Conservation (phyloP, 208 protist species). For the Leptomonas seymouri region DNA sequence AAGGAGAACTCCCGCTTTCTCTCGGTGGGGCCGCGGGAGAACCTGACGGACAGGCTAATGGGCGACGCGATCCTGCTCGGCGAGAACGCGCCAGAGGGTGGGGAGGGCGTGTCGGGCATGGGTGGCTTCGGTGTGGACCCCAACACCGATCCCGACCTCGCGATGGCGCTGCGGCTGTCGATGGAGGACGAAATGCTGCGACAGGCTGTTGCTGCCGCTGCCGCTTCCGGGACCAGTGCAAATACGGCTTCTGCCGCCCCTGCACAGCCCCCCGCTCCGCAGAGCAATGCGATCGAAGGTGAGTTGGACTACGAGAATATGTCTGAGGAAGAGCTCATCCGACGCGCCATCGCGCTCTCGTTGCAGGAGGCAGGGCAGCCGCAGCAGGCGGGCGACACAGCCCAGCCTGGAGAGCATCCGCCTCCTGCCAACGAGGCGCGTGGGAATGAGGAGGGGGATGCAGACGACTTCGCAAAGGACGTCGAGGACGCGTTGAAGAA, state of each 20-base stretch:
- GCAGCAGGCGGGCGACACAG: neutral
- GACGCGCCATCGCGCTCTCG: conserved; percentile 76
- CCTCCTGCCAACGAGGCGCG: neutral
- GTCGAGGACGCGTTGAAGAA: conserved; percentile 46
- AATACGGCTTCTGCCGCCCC: neutral
- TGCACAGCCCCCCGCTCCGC: neutral
- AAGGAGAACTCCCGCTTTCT: conserved; percentile 90
- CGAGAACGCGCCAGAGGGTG: conserved; percentile 38
- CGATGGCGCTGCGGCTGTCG: conserved; percentile 95
- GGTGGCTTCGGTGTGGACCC: conserved; percentile 91
- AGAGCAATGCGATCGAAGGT: conserved; percentile 2
- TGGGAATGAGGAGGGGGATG: conserved; percentile 40
- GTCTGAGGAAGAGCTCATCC: conserved; percentile 89
- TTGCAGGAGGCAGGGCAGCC: conserved; percentile 53
- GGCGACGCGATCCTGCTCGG: conserved; percentile 88
- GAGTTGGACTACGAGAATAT: conserved; percentile 58
- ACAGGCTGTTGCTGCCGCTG: conserved; percentile 65
- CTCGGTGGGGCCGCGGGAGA: conserved; percentile 67
- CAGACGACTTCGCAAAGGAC: conserved; percentile 37
- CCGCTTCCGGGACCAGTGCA: conserved; percentile 2
- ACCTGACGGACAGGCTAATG: conserved; percentile 93
- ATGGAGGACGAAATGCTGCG: conserved; percentile 95
- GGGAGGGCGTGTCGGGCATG: conserved; percentile 14
- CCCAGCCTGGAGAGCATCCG: conserved; percentile 5
- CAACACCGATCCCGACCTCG: conserved; percentile 94